phyloP scores from a whole-genome alignment of 495 filamentous ascomycete genomes.

The Xylaria longipes region DNA sequence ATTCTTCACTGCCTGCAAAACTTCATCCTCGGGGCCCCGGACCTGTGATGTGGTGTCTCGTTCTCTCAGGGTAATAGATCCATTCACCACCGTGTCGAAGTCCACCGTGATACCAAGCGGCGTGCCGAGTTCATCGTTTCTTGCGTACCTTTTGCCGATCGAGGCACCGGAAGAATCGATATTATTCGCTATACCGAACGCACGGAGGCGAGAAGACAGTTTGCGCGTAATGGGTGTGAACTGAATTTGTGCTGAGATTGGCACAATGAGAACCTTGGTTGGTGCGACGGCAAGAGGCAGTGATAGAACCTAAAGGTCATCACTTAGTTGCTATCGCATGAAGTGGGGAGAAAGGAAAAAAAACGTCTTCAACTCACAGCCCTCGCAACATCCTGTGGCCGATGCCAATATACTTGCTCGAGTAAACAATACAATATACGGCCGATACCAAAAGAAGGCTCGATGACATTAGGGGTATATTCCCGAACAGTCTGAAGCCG shows the following conservation, averaged over 20 bases:
- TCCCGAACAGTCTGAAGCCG: conserved; percentile 73
- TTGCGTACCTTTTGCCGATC: conserved; percentile 72
- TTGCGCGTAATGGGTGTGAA: conserved; percentile 63
- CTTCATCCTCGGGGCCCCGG: conserved; percentile 68
- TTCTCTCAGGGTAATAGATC: conserved; percentile 71
- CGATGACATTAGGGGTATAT: conserved; percentile 84
- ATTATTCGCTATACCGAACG: conserved; percentile 65
- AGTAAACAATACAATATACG: conserved; percentile 78
- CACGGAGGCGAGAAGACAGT: conserved; percentile 61
- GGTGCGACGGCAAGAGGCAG: conserved; percentile 71
- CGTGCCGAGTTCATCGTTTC: conserved; percentile 72
- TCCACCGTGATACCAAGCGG: conserved; percentile 72
- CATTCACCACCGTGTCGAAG: conserved; percentile 73
- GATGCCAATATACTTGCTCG: conserved; percentile 81
- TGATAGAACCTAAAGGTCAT: conserved; percentile 61
- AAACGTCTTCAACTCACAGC: conserved; percentile 55
- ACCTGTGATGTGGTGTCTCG: conserved; percentile 73
- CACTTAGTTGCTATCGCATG: conserved; percentile 12
- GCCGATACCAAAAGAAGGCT: conserved; percentile 86
- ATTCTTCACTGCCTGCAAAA: conserved; percentile 65
- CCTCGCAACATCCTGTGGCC: conserved; percentile 66
- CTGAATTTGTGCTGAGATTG: conserved; percentile 63
- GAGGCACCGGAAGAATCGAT: conserved; percentile 71
- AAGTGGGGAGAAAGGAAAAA: not conserved
- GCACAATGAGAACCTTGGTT: conserved; percentile 73